A percentile compares a stretch with the other conserved stretches of the same genome.
These are phyloP conservation scores for Paramecium sonneborni DNA, from an alignment of 73 alveolate genomes.

Conservation along the genomic window DNA sequence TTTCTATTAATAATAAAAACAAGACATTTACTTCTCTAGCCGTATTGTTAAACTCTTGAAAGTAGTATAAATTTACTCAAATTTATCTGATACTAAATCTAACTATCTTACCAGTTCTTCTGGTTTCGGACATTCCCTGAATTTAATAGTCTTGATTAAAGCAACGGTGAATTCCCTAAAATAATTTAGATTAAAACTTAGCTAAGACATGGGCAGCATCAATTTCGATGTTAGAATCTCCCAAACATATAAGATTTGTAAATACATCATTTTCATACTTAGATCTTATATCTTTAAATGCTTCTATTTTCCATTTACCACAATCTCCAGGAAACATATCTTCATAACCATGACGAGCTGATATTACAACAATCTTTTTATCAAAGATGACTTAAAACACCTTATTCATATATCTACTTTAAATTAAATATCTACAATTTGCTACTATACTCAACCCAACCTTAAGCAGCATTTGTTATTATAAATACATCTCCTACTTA, in stretches of 20 bases:
- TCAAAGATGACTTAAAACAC: slow-evolving; percentile 48
- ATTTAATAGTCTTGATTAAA: slow-evolving; percentile 97
- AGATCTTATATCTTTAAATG: slow-evolving; percentile 91
- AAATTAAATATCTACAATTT: neutral
- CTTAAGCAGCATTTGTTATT: slow-evolving; percentile 99
- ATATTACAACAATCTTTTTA: slow-evolving; percentile 75
- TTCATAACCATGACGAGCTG: slow-evolving; percentile 96
- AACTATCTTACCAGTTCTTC: slow-evolving; percentile 96
- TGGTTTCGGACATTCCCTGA: slow-evolving; percentile 97
- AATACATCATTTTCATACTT: slow-evolving; percentile 80
- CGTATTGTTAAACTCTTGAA: slow-evolving; percentile 95
- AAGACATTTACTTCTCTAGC: slow-evolving; percentile 81
- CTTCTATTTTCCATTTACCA: slow-evolving; percentile 91
- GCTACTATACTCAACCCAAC: slow-evolving; percentile 98
- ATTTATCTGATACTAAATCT: slow-evolving; percentile 91
- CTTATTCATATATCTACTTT: slow-evolving; percentile 47
- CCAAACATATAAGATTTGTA: slow-evolving; percentile 96
- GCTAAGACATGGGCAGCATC: slow-evolving; percentile 98
- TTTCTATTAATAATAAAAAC: neutral
- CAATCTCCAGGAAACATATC: slow-evolving; percentile 91
- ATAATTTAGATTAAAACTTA: slow-evolving; percentile 71
- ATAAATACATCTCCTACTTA: slow-evolving; percentile 85
- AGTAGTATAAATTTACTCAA: slow-evolving; percentile 90
- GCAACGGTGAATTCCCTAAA: slow-evolving; percentile 71
- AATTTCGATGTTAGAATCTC: slow-evolving; percentile 98